Base-by-base conservation (phyloP, 208 protist species). In the Acanthamoeba triangularis region DNA sequence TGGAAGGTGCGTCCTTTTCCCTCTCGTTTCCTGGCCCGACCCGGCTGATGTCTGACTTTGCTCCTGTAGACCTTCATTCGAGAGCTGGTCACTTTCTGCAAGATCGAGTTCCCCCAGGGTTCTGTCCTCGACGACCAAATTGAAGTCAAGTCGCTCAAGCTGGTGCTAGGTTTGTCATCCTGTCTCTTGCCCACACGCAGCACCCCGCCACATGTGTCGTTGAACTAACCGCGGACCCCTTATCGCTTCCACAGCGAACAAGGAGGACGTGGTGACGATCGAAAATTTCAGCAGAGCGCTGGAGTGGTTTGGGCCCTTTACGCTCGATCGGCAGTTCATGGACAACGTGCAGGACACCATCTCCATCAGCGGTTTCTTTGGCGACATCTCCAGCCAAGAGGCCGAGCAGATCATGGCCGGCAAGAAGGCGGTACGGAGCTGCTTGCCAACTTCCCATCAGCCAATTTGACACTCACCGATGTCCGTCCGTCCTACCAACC, bases 281-380 rank as follows among this genome's bases (percentile, higher is more conserved):
- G 84, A 91, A 33, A 30, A 44, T 28, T 91, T 91, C 37, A 69
- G 56, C 33, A 35, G 25, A 35, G 84, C 33, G 59, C 49, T 91
- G 25, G 84, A 91, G 59, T 91, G 84, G 84, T 91, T 91, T 69
- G 84, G 84, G 16, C 84, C 84, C 28, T 91, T 91, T 49, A 91
- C 47, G 59, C 59, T 65, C 59, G 59, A 65, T n/a, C 59, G 59
- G 1, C 59, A 65, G 59, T 65, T 65, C 59, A 65, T 65, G 59
- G 59, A 65, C 59, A 65, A 65, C 25, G 59, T 65, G 59, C 59
- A 65, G 59, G 59, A 65, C 59, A 65, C 59, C 59, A 65, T 65
- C 59, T 65, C 59, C 59, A 65, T 65, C 59, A 85, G 76, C 20
- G 76, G 76, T 5, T 85, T 85, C 76, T 85, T 37, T 56, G 76